Base-by-base conservation (phyloP, 2,329 filamentous ascomycete species). In the Helminthosporium solani region DNA sequence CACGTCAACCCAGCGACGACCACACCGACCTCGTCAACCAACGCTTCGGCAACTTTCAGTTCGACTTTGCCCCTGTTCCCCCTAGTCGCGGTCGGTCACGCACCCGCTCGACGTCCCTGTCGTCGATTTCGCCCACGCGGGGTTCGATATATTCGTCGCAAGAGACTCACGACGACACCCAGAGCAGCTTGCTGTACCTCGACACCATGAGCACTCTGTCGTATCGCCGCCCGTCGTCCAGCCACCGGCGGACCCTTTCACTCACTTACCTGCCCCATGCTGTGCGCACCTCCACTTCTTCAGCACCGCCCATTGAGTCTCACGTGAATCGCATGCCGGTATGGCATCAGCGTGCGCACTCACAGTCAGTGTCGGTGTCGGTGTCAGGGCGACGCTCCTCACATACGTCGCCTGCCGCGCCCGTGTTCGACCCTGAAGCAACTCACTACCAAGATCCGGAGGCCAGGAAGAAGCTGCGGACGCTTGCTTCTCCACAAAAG, bases 391-490 rank as follows among this genome's bases (percentile, higher is more conserved):
- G 62, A 23, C 58, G 56, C n/a, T 61, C 64, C 14, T 63, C 57
- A 3, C 57, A 63, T 39, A 54, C 56, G 25, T 54, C 66, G 25
- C 56, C 66, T 4, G 46, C 44, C 8, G 37, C 62, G 11, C 66
- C 65, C 14, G 50, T 63, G n/a, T 65, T 68, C 46, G 89, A 95
- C 58, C 79, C 85, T 3, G 78, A 80, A 27, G 87, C 89, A 3
- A 82, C 88, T 30, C 87, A 96, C 71, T 96, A 96, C 63, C 88
- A 90, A 66, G 90, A 96, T 58, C 90, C 90, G 0, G 88, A 95
- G 65, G 89, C 91, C 31, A 83, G 92, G 27, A 78, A 89, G 58
- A 96, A 95, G 71, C 76, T 97, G 16, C 84, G 90, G 11, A 84
- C 89, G 6, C 80, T 96, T 16, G 87, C 88, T 7, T 95, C 90